Conservation (phyloP, 768 basidiomycete species). For the Neoboletus magnificus region DNA sequence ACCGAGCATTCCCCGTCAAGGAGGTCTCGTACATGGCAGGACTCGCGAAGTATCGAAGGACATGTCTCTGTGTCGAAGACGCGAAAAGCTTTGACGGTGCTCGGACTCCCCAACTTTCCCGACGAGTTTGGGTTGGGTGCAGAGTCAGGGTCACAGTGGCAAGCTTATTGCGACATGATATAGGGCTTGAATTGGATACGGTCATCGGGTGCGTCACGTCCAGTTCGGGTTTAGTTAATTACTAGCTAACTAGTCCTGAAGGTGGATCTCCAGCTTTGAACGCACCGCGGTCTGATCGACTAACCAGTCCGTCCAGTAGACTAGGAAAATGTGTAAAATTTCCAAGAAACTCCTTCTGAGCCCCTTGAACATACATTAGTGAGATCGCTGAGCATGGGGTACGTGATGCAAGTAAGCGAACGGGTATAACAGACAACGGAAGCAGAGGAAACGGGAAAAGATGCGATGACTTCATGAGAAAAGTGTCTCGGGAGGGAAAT, state of each 20-base stretch:
- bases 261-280: not conserved
- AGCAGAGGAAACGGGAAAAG: conserved; percentile 2
- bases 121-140: not conserved
- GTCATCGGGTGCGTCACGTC: no score
- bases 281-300: not conserved
- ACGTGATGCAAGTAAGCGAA: conserved; percentile 28
- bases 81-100: not conserved
- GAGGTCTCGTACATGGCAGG: not conserved
- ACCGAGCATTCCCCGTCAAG: not conserved
- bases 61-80: no score
- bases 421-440: conserved; percentile 29
- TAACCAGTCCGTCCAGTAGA: not conserved
- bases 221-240: not conserved
- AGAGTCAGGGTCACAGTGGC: no score
- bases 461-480: conserved; percentile 14
- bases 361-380: conserved; percentile 29
- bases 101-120: not conserved
- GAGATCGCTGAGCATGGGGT: conserved; percentile 28
- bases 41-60: not conserved
- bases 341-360: conserved; percentile 10
- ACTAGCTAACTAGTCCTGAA: no score
- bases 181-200: not conserved
- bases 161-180: no score
- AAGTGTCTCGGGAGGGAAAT: conserved; percentile 4
- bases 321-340: conserved; percentile 11